Base-by-base conservation (phyloP, 2,329 filamentous ascomycete genomes). In the Exutisphaerella laricina region DNA sequence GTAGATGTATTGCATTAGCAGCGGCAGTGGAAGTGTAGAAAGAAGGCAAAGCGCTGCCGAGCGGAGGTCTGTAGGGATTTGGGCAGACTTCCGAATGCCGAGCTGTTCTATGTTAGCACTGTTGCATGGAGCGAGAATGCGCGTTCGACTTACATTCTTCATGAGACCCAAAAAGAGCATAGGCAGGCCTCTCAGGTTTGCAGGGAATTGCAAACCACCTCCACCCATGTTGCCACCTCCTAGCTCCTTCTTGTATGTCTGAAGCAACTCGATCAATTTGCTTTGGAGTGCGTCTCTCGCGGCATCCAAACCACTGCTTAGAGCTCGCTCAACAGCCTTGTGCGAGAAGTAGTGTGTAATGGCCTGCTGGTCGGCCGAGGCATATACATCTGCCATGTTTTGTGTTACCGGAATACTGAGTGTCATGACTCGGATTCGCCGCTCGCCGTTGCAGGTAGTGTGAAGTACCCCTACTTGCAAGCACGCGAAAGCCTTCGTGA, bases 191-290 rank as follows among this genome's bases (percentile, higher is more conserved):
- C 90, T 82, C 45, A 98, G 72, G 66, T 98, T 98, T 46, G 86
- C 84, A 14, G 92, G 89, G 73, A 97, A 92, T 62, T 96, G 92
- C 13, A 98, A 74, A 34, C 90, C 89, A 40, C 88, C 82, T 29
- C 81, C 89, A 39, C 90, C 89, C 79, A 96, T 92, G 68, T 90
- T 96, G 52, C 90, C 90, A 53, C 90, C 90, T 12, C 87, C 90
- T 46, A 98, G 77, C 66, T 98, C 92, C 71, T 97, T 97, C 69
- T 88, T 85, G 72, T 96, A 98, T 0, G 90, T 97, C 64, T 90
- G 84, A 47, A 98, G 73, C 36, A 98, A 78, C 70, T 98, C 92
- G 20, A 88, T 84, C 30, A 95, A 73, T 75, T 98, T 98, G 53
- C 82, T 80, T 65, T 96, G 88, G 31, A 97, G 74, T 34, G 88